Percentiles rank a stretch among this genome's conserved stretches.
Conservation (phyloP, 1,139 yeast species). For the Geotrichum macrosporum region DNA sequence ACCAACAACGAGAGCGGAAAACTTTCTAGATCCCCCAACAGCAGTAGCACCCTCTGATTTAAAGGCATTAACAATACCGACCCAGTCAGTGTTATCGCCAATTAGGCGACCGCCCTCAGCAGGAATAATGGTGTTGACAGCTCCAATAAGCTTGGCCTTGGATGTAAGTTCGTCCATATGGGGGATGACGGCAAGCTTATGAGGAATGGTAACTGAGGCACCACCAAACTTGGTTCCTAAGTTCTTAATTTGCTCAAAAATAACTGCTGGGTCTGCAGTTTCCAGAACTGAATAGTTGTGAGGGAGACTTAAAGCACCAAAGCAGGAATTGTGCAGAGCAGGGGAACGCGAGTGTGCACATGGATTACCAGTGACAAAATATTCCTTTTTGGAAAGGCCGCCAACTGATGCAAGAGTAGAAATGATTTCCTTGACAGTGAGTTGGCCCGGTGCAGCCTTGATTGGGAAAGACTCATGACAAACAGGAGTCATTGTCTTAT, state of each 20-base stretch:
- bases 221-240: conserved; percentile 71
- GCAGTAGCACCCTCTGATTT: conserved; percentile 55
- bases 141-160: conserved; percentile 78
- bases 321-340: conserved; percentile 72
- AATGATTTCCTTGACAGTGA: conserved; percentile 55
- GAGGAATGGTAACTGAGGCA: conserved; percentile 85
- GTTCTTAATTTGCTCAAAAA: conserved; percentile 44
- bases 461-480: conserved; percentile 62
- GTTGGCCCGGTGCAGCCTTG: conserved; percentile 75
- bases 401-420: conserved; percentile 59
- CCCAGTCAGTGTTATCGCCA: conserved; percentile 97
- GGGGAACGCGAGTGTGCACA: conserved; percentile 87
- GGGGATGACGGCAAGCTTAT: conserved; percentile 72
- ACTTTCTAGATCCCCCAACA: conserved; percentile 29
- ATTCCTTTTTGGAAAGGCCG: conserved; percentile 51
- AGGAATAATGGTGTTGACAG: conserved; percentile 82
- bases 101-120: conserved; percentile 49
- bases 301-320: conserved; percentile 70
- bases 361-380: conserved; percentile 79
- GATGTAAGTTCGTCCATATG: conserved; percentile 54
- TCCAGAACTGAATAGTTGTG: conserved; percentile 66
- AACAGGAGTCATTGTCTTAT: conserved; percentile 74
- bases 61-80: conserved; percentile 75
- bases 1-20: conserved; percentile 62
- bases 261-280: conserved; percentile 55